These are phyloP conservation scores for Glaciozyma martinii DNA, from an alignment of 768 basidiomycete genomes.

Conservation along the genomic window DNA sequence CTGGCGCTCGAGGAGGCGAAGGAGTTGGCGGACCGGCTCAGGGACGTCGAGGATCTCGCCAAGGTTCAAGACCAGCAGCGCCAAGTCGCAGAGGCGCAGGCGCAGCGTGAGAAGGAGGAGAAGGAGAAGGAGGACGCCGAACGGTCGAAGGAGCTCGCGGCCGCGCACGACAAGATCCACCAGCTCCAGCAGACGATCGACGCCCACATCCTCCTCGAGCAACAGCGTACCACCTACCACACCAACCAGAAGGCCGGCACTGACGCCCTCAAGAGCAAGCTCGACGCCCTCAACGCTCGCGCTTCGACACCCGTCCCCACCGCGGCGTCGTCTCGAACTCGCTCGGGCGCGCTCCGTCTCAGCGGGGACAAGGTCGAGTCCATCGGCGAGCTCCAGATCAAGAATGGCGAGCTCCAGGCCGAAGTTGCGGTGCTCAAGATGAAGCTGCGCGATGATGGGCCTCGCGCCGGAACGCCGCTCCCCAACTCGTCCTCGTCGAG, in stretches of 20 bases:
- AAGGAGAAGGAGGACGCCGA: constrained; percentile 10
- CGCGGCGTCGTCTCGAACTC: not conserved
- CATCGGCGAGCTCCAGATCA: constrained; percentile 13
- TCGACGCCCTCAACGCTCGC: constrained; percentile 16
- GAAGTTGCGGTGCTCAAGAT: not conserved
- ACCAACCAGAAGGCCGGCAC: constrained; percentile 10
- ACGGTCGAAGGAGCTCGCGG: not conserved
- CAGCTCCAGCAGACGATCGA: constrained; percentile 12
- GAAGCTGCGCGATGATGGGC: not conserved
- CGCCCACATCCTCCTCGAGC: constrained; percentile 7
- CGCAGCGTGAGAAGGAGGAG: not conserved
- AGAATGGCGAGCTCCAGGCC: constrained; percentile 7
- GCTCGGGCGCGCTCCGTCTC: not conserved
- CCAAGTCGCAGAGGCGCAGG: not conserved
- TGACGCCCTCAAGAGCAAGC: constrained; percentile 19
- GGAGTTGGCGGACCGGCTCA: constrained; percentile 8
- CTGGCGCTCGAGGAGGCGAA: not conserved
- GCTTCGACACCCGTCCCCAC: not conserved
- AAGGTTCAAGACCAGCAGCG: not conserved
- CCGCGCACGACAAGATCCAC: not conserved
- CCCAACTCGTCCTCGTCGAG: not conserved
- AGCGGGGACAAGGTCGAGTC: not conserved
- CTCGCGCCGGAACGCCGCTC: not conserved
- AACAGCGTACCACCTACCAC: constrained; percentile 7
- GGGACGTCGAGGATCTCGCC: constrained; percentile 10